Conservation (phyloP, 257 asterid species). For the Euphrasia confusa region DNA sequence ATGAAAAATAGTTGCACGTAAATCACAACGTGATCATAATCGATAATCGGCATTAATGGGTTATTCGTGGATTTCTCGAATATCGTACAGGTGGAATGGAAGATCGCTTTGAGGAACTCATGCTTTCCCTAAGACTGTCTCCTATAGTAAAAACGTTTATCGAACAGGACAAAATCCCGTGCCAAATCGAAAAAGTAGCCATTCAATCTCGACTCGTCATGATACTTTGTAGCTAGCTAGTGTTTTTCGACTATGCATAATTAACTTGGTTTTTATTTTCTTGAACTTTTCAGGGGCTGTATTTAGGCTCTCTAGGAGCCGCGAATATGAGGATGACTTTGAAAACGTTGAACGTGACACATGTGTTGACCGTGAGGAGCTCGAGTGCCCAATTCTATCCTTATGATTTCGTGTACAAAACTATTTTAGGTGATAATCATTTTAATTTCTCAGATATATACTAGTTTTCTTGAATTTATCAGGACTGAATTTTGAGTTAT, state of each 20-base stretch:
- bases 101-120: constrained; percentile 28
- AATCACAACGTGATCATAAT: neutral
- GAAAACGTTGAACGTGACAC: constrained; percentile 65
- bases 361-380: constrained; percentile 60
- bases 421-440: constrained; percentile 44
- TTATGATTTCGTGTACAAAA: constrained; percentile 66
- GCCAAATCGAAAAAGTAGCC: constrained; percentile 76
- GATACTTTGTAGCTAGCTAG: neutral
- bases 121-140: constrained; percentile 43
- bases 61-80: constrained; percentile 15
- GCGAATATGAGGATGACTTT: constrained; percentile 53
- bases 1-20: no score
- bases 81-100: constrained; percentile 34
- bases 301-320: constrained; percentile 86
- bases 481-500: no score
- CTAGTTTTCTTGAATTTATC: neutral
- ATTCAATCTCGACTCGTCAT: constrained; percentile 1
- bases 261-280: neutral
- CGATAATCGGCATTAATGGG: neutral
- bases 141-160: constrained; percentile 31
- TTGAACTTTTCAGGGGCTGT: constrained; percentile 56
- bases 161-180: constrained; percentile 51
- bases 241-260: neutral
- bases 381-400: constrained; percentile 47
- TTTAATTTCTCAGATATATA: no score